Percentiles rank a stretch among this genome's conserved stretches.
These are phyloP conservation scores for Cucurbita argyrosperma DNA, from an alignment of 306 rosid genomes.

Conservation along the genomic window DNA sequence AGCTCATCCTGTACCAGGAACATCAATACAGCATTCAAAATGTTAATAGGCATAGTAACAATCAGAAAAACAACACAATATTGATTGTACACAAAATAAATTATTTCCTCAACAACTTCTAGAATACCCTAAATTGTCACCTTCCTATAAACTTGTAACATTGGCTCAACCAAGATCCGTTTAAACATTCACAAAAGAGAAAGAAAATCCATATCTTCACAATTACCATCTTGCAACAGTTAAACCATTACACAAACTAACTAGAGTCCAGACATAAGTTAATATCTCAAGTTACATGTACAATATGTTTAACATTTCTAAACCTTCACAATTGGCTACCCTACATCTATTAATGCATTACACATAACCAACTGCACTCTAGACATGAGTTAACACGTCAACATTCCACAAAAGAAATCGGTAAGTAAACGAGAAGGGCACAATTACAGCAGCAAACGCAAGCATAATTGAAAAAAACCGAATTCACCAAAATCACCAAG, in stretches of 20 bases:
- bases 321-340: background rate
- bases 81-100: background rate
- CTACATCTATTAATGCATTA: background rate
- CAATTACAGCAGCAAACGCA: background rate
- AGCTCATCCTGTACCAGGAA: constrained; percentile 34
- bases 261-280: background rate
- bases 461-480: background rate
- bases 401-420: background rate
- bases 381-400: background rate
- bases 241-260: background rate
- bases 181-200: background rate
- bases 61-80: background rate
- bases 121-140: background rate
- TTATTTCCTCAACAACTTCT: background rate
- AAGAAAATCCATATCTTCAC: background rate
- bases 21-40: constrained; percentile 8
- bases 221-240: background rate
- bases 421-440: background rate
- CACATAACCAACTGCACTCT: background rate
- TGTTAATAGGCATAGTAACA: background rate
- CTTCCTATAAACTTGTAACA: background rate
- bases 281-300: background rate
- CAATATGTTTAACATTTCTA: background rate
- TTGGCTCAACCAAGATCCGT: background rate
- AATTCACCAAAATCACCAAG: background rate